Base-by-base conservation (phyloP, 1,284 basidiomycete species). In the Phaffia rhodozyma region DNA sequence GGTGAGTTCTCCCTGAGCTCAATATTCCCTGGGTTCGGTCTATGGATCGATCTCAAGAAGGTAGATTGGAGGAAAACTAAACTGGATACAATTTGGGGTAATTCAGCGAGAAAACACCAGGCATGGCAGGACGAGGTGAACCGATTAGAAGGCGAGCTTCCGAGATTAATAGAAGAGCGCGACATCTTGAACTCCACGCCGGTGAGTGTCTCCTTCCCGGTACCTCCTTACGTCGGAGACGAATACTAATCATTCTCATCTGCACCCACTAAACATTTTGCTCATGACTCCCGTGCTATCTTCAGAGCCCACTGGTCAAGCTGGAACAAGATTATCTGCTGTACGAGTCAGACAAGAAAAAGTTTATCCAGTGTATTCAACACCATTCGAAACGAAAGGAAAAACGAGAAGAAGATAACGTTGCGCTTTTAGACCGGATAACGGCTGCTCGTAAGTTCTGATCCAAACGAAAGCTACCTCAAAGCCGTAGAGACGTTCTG, bases 1-100 rank as follows among this genome's bases (percentile, higher is more conserved):
- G 83, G 89, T 75, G 55, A 60, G 73, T 69, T 27, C 16, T 25
- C 34, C 11, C 9, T 57, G 3, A 52, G 16, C 18, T 34, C 56
- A 50, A 43, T 43, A 11, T 49, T 50, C 50, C 18, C 11, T 16
- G 2, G 2, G 13, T 43, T 11, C 16, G 13, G 30, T 61, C 27
- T 18, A 25, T 51, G 2, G 25, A 25, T 30, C 16, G 38, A 11
- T 16, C 13, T 11, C 38, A 43, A 43, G 13, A 2, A 43, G 16
- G 16, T 2, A 43, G 13, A 2, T 16, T 2, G 47, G 18, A 34
- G 25, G n/a, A 27, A 51, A 48, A 23, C 43, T 30, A 51, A 55
- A 23, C 34, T 56, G 38, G 29, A 20, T 61, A 0, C 11, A 23
- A 6, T 50, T 25, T 27, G 53, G 65, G 49, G 61, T 32, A 43